phyloP scores from a whole-genome alignment of 768 basidiomycete species.

The Psilocybe sp. region DNA sequence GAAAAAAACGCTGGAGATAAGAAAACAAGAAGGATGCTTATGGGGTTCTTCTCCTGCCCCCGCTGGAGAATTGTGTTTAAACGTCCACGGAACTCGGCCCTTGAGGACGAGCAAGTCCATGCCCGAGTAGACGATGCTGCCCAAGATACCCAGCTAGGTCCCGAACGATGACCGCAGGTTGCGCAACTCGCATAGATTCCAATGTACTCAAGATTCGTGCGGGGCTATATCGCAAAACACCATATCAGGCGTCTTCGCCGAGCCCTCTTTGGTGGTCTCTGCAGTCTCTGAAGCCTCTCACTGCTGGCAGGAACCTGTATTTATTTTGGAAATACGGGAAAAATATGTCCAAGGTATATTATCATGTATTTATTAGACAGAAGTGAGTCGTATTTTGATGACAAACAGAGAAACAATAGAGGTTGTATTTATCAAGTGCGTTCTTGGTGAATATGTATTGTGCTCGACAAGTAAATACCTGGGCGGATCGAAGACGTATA shows the following conservation, averaged over 20 bases:
- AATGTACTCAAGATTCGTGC: slow-evolving; percentile 78
- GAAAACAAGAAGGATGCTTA: too few relatives aligned
- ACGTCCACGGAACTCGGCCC: slow-evolving; percentile 91
- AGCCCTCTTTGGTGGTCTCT: slow-evolving; percentile 5
- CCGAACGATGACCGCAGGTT: slow-evolving; percentile 91
- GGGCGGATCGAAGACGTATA: too few relatives aligned
- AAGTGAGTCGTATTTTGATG: too few relatives aligned
- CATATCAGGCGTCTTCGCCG: slow-evolving; percentile 50
- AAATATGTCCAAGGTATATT: too few relatives aligned
- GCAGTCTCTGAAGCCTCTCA: background rate
- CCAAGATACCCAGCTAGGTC: slow-evolving; percentile 75
- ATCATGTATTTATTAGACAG: too few relatives aligned
- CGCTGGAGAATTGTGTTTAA: slow-evolving; percentile 55
- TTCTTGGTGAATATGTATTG: too few relatives aligned
- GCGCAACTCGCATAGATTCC: slow-evolving; percentile 87
- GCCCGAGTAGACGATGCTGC: slow-evolving; percentile 87
- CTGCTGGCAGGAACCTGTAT: too few relatives aligned
- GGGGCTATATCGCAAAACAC: slow-evolving; percentile 67
- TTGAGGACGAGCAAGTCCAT: slow-evolving; percentile 81
- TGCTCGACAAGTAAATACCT: too few relatives aligned
- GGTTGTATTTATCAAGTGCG: too few relatives aligned
- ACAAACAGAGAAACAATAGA: too few relatives aligned
- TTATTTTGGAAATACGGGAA: too few relatives aligned
- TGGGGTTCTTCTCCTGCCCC: slow-evolving; percentile 21
- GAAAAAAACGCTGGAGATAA: background rate